Percentiles rank a stretch among this genome's conserved stretches.
phyloP scores from a whole-genome alignment of 129 eudicot genomes.

The Apium graveolens region DNA sequence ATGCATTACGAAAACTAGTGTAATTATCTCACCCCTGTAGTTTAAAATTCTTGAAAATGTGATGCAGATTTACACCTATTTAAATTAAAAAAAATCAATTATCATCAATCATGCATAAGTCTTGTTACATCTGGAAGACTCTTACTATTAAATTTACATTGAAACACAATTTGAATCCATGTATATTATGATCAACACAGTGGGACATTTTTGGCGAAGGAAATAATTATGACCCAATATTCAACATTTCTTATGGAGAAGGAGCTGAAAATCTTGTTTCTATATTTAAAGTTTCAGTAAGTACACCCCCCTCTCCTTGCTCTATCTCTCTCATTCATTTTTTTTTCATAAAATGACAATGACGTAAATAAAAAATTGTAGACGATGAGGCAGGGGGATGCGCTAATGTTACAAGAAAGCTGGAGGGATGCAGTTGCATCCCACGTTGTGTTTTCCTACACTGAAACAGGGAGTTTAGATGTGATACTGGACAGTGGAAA shows the following conservation, averaged over 20 bases:
- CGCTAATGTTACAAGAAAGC: background rate
- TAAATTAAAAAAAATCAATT: too few relatives aligned
- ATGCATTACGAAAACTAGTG: too few relatives aligned
- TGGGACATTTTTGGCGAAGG: constrained; percentile 1
- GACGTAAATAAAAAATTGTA: background rate
- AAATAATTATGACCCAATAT: background rate
- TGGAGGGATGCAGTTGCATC: constrained; percentile 14
- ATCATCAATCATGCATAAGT: too few relatives aligned
- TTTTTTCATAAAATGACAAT: too few relatives aligned
- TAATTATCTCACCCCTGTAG: too few relatives aligned
- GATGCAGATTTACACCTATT: too few relatives aligned
- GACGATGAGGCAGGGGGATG: background rate
- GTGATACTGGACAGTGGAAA: background rate
- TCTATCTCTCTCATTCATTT: too few relatives aligned
- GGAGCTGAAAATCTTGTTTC: background rate
- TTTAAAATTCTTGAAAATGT: too few relatives aligned
- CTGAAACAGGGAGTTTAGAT: background rate
- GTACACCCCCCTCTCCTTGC: background rate
- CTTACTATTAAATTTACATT: too few relatives aligned
- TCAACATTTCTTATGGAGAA: background rate
- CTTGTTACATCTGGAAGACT: too few relatives aligned
- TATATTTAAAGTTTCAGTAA: background rate
- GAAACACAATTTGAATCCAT: too few relatives aligned
- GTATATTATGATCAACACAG: background rate
- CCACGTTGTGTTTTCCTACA: background rate